phyloP scores from a whole-genome alignment of 2,329 filamentous ascomycete genomes.

The Ophiocordyceps unilateralis region DNA sequence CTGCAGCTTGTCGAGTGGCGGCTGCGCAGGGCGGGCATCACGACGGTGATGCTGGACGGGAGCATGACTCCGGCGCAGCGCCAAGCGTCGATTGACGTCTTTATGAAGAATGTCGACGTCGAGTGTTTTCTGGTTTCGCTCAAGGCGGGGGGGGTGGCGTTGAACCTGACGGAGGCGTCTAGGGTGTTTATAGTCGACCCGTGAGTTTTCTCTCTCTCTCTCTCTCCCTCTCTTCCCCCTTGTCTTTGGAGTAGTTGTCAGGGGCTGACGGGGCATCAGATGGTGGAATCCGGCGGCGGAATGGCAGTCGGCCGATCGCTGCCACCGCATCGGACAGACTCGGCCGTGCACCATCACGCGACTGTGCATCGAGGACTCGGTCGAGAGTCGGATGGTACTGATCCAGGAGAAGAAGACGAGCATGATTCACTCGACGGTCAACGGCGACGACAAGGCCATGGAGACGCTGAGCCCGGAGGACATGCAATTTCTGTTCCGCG shows the following conservation, averaged over 20 bases:
- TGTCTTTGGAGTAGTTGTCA: too few species aligned
- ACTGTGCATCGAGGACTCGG: constrained; percentile 89
- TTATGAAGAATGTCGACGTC: constrained; percentile 87
- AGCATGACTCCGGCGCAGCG: constrained; percentile 92
- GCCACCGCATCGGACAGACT: constrained; percentile 88
- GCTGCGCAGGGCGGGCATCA: constrained; percentile 87
- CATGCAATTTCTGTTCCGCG: constrained; percentile 91
- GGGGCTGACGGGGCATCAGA: constrained; percentile 20
- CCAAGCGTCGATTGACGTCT: constrained; percentile 85
- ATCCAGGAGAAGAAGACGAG: constrained; percentile 97
- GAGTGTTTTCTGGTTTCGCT: constrained; percentile 93
- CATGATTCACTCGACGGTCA: constrained; percentile 95
- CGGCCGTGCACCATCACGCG: constrained; percentile 89
- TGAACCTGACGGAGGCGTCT: constrained; percentile 90
- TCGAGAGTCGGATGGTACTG: constrained; percentile 88
- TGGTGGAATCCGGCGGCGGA: constrained; percentile 99
- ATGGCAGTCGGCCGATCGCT: constrained; percentile 91
- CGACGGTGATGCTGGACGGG: constrained; percentile 94
- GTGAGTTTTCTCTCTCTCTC: constrained; percentile 34
- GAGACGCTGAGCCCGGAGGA: constrained; percentile 82
- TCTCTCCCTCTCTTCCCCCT: neutral
- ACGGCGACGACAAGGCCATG: constrained; percentile 78
- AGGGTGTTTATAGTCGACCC: constrained; percentile 93
- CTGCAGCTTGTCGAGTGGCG: constrained; percentile 94
- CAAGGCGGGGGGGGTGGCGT: constrained; percentile 86